Conservation (phyloP, 345 rosid species). For the Citropsis articulata region DNA sequence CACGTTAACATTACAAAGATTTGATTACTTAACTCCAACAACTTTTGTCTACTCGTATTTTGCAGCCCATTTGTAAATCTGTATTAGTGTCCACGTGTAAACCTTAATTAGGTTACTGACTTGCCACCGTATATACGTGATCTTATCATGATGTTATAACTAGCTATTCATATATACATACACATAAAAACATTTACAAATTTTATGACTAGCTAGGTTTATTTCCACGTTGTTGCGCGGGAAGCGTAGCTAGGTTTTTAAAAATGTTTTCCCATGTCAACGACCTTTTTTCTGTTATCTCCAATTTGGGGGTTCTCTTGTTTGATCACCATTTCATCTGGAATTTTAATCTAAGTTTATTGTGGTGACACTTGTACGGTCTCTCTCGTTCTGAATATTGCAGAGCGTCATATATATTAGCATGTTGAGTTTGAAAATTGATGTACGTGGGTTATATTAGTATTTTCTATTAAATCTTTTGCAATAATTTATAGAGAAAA, state of each 20-base stretch:
- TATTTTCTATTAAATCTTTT: too few species aligned
- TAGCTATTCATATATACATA: background rate
- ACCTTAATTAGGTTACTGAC: constrained; percentile 39
- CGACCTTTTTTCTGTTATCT: background rate
- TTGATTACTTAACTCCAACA: constrained; percentile 78
- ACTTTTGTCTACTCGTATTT: constrained; percentile 23
- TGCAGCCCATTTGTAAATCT: background rate
- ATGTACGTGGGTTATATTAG: background rate
- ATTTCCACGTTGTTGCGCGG: background rate
- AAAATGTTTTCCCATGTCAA: background rate
- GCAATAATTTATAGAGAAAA: background rate
- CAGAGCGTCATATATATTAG: background rate
- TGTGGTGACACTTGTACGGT: background rate
- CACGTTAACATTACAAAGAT: constrained; percentile 36
- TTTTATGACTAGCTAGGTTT: background rate
- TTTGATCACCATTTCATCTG: background rate
- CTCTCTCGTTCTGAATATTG: background rate
- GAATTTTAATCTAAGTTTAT: background rate
- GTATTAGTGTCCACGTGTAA: background rate
- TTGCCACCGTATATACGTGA: background rate
- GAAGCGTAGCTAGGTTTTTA: background rate
- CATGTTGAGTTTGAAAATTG: background rate
- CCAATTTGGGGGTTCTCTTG: background rate
- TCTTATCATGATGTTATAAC: background rate
- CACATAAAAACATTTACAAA: background rate